These are phyloP conservation scores for Salisapilia sapeloensis DNA, from an alignment of 352 stramenopile genomes.

Conservation along the genomic window DNA sequence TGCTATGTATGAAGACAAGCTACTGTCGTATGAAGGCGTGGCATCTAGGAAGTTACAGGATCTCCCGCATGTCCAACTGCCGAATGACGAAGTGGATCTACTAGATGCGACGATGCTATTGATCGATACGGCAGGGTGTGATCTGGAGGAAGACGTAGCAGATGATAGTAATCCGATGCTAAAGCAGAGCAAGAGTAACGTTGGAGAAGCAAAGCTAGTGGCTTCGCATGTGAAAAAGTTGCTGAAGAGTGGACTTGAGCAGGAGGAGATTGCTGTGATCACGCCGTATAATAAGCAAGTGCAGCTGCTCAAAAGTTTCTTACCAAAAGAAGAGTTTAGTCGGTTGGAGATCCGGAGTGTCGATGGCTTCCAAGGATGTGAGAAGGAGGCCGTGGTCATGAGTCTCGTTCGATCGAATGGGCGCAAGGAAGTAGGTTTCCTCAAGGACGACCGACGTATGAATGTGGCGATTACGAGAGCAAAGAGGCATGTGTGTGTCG, in stretches of 20 bases:
- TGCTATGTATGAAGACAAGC: conserved; percentile 87
- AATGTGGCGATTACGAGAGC: conserved; percentile 96
- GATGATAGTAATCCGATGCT: conserved; percentile 26
- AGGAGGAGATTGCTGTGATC: conserved; percentile 92
- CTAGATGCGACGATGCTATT: conserved; percentile 73
- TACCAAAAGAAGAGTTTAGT: conserved; percentile 47
- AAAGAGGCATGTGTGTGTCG: conserved; percentile 88
- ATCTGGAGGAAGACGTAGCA: conserved; percentile 71
- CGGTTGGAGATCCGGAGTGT: conserved; percentile 86
- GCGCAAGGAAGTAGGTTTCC: conserved; percentile 85
- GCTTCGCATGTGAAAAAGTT: conserved; percentile 75
- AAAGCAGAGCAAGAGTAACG: conserved; percentile 59
- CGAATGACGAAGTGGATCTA: conserved; percentile 37
- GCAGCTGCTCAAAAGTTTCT: conserved; percentile 78
- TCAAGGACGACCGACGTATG: conserved; percentile 91
- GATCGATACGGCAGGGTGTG: conserved; percentile 90
- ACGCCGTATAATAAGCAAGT: conserved; percentile 97
- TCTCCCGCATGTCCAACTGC: conserved; percentile 42
- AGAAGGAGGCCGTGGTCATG: conserved; percentile 97
- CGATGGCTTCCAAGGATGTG: conserved; percentile 94
- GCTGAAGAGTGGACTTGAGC: conserved; percentile 62
- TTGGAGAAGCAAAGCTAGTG: conserved; percentile 58
- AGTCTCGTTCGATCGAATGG: conserved; percentile 92
- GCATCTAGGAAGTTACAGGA: conserved; percentile 62
- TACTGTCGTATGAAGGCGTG: conserved; percentile 65